Conservation (phyloP, 495 filamentous ascomycete species). For the Hypoxylon subgilvum region DNA sequence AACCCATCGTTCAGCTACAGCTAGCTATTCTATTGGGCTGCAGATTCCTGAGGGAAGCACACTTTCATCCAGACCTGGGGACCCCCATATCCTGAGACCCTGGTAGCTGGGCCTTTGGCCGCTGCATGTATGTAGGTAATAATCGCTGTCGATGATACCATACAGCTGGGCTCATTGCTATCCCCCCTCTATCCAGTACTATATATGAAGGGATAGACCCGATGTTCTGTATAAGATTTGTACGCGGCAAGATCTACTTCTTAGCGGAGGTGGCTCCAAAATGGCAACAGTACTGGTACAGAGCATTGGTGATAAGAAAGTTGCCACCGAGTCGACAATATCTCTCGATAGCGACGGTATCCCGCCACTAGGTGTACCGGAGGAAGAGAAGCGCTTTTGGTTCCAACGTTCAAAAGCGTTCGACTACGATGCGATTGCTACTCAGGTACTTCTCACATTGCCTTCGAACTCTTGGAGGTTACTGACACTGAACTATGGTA, state of each 20-base stretch:
- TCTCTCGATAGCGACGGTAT: slow-evolving; percentile 27
- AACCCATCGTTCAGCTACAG: neutral
- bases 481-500: neutral
- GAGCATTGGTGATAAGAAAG: slow-evolving; percentile 18
- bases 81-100: slow-evolving; percentile 17
- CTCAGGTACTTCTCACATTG: slow-evolving; percentile 43
- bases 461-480: neutral
- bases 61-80: neutral
- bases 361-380: slow-evolving; percentile 46
- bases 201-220: slow-evolving; percentile 13
- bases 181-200: neutral
- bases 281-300: slow-evolving; percentile 28
- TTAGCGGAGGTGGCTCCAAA: neutral
- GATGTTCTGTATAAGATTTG: neutral
- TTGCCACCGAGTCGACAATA: slow-evolving; percentile 23
- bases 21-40: neutral
- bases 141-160: slow-evolving; percentile 28
- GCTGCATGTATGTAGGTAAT: slow-evolving; percentile 21
- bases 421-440: slow-evolving; percentile 63
- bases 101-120: neutral
- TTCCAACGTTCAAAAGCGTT: slow-evolving; percentile 49
- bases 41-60: neutral
- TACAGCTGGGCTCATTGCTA: slow-evolving; percentile 1
- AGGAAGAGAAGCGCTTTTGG: slow-evolving; percentile 52
- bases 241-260: neutral